These are phyloP conservation scores for Cercospora beticola DNA, from an alignment of 2,329 filamentous ascomycete genomes.

Conservation along the genomic window DNA sequence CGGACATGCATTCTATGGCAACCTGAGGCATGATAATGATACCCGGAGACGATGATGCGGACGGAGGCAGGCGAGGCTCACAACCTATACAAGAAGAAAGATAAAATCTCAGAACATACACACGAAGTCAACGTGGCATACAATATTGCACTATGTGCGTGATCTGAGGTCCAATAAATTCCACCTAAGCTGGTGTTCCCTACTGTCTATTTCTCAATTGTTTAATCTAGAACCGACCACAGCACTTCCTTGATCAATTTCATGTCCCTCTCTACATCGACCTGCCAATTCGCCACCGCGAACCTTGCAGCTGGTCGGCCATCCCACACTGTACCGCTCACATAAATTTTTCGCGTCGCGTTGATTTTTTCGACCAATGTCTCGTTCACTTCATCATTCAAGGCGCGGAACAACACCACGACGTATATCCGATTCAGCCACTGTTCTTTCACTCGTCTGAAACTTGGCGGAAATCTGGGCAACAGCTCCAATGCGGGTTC, in stretches of 20 bases:
- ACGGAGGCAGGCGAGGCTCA: not conserved
- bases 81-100: not conserved
- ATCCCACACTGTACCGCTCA: conserved; percentile 78
- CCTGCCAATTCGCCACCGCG: conserved; percentile 82
- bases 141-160: too few species aligned
- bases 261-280: conserved; percentile 67
- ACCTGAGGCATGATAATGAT: not conserved
- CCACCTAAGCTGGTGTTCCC: too few species aligned
- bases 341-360: conserved; percentile 69
- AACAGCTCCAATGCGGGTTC: conserved; percentile 67
- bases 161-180: too few species aligned
- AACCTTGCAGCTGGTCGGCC: conserved; percentile 74
- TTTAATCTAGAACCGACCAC: conserved; percentile 10
- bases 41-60: not conserved
- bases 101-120: not conserved
- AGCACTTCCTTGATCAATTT: conserved; percentile 65
- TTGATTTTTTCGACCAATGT: conserved; percentile 73
- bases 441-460: conserved; percentile 39
- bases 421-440: conserved; percentile 60
- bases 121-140: too few species aligned
- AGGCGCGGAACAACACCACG: conserved; percentile 76
- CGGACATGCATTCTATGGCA: not conserved
- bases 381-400: conserved; percentile 62
- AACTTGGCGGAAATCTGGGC: conserved; percentile 43
- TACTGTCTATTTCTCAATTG: too few species aligned